These are phyloP conservation scores for Atkinsonella hypoxylon DNA, from an alignment of 2,329 filamentous ascomycete genomes.

Conservation along the genomic window DNA sequence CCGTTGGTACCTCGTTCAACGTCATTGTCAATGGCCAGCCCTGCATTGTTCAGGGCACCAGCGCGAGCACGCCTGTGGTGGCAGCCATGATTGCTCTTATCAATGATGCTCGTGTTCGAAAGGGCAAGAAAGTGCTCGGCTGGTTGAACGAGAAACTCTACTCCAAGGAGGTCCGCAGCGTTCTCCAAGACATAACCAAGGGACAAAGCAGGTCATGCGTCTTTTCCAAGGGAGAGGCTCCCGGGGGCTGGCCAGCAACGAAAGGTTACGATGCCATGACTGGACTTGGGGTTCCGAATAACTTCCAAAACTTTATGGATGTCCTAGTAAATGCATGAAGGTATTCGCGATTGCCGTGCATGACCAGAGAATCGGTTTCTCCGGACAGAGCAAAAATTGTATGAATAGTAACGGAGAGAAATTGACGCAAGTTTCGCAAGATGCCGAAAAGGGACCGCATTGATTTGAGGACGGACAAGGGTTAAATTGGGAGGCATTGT, in stretches of 20 bases:
- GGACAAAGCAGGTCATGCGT: slow-evolving; percentile 30
- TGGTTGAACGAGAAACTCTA: slow-evolving; percentile 42
- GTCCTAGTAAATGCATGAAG: slow-evolving; percentile 17
- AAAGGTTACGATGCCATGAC: slow-evolving; percentile 37
- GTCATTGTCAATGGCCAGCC: slow-evolving; percentile 20
- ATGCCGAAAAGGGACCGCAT: too few species aligned
- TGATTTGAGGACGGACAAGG: too few species aligned
- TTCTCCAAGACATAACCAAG: slow-evolving; percentile 28
- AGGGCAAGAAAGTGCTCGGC: slow-evolving; percentile 36
- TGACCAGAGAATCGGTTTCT: too few species aligned
- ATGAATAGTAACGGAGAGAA: neutral
- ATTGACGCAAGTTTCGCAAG: too few species aligned
- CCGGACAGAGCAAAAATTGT: neutral
- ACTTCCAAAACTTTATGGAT: slow-evolving; percentile 27
- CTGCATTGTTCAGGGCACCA: slow-evolving; percentile 28
- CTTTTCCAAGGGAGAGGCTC: slow-evolving; percentile 20
- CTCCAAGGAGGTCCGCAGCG: slow-evolving; percentile 20
- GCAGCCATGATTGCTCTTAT: slow-evolving; percentile 42
- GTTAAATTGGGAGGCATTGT: too few species aligned
- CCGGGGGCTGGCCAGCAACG: slow-evolving; percentile 31
- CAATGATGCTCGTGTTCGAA: slow-evolving; percentile 39
- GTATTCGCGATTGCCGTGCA: neutral
- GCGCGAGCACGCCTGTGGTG: slow-evolving; percentile 41
- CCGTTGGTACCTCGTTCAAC: slow-evolving; percentile 45
- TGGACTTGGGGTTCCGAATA: slow-evolving; percentile 34